These are phyloP conservation scores for Amanita inopinata DNA, from an alignment of 768 basidiomycete species.

Conservation along the genomic window DNA sequence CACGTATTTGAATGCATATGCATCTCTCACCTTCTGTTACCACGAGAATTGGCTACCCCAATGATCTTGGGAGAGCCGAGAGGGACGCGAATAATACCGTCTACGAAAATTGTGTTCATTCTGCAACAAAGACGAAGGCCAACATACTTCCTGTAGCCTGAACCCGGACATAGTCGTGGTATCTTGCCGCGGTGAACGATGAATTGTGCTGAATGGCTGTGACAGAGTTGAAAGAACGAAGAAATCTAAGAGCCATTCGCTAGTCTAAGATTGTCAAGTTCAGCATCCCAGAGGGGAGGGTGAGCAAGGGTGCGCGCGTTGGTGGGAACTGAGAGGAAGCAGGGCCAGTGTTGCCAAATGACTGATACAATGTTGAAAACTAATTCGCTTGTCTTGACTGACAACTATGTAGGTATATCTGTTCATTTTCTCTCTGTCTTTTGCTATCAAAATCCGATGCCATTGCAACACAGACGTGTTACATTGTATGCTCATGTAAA, in stretches of 20 bases:
- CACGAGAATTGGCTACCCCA: constrained; percentile 66
- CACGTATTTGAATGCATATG: background rate
- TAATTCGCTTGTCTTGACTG: no score
- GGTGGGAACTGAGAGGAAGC: no score
- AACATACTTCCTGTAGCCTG: constrained; percentile 20
- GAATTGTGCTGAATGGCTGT: background rate
- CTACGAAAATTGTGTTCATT: constrained; percentile 23
- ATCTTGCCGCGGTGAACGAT: constrained; percentile 15
- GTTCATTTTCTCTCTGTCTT: no score
- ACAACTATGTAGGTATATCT: no score
- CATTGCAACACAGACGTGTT: constrained; percentile 3
- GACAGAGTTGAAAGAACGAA: background rate
- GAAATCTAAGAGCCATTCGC: constrained; percentile 7
- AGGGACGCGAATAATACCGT: constrained; percentile 58
- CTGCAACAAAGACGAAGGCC: background rate
- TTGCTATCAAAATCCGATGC: constrained; percentile 3
- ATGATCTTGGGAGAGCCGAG: constrained; percentile 70
- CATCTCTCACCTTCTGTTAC: constrained; percentile 50
- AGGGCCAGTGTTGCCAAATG: no score
- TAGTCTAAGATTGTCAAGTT: background rate
- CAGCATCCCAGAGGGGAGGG: background rate
- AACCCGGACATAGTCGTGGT: constrained; percentile 69
- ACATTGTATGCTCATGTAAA: constrained; percentile 1
- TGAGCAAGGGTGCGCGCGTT: background rate
- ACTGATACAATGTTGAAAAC: no score